Evolutionary conservation across 2,329 filamentous ascomycete genomes (phyloP).

Genomic region (Cladosporium oxysporum): DNA sequence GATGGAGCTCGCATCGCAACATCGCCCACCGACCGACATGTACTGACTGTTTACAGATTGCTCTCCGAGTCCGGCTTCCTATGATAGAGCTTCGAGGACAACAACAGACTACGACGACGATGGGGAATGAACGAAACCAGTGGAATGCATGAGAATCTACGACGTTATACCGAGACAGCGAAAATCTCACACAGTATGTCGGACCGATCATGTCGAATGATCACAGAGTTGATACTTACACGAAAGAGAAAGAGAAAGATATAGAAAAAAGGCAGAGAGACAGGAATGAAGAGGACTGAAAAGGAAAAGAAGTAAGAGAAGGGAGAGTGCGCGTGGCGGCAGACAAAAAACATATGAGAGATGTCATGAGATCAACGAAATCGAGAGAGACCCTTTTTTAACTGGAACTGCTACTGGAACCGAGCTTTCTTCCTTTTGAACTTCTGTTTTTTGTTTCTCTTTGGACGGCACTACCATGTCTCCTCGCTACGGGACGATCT

Average conservation of each 20-base stretch:
- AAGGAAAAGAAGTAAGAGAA: background rate
- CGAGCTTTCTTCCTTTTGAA: background rate
- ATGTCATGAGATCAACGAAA: constrained; percentile 37
- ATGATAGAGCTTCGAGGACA: constrained; percentile 35
- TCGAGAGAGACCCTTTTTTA: constrained; percentile 5
- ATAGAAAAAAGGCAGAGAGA: background rate
- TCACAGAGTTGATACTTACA: background rate
- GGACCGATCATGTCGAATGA: background rate
- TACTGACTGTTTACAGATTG: constrained; percentile 42
- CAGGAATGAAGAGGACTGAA: background rate
- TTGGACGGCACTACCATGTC: background rate
- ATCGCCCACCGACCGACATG: constrained; percentile 19
- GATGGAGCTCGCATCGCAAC: background rate
- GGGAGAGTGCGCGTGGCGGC: background rate
- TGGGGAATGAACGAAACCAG: background rate
- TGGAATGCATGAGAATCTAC: background rate
- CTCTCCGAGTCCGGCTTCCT: constrained; percentile 58
- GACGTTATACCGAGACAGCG: background rate
- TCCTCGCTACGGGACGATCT: background rate
- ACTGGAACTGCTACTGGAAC: background rate
- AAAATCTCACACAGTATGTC: background rate
- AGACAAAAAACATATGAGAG: background rate
- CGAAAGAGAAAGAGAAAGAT: background rate
- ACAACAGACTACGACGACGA: background rate
- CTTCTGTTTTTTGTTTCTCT: background rate